Evolutionary conservation across 495 filamentous ascomycete genomes (phyloP).

Genomic region (Aspergillus coremiiformis): DNA sequence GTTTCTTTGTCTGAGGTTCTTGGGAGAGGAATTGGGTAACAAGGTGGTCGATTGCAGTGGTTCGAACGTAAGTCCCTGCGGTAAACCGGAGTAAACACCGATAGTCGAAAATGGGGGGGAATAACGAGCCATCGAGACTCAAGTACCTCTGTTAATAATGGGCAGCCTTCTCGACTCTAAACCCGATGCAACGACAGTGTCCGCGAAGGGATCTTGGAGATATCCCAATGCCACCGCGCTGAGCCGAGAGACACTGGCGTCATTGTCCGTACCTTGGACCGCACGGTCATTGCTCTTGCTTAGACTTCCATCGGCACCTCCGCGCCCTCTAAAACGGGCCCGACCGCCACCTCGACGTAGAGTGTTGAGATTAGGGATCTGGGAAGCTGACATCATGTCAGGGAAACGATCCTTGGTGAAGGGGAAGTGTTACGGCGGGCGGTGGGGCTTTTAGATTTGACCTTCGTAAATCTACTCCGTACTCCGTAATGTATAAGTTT

Average conservation of each 20-base stretch:
- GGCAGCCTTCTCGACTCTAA: constrained; percentile 55
- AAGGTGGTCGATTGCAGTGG: constrained; percentile 74
- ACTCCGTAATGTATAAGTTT: constrained; percentile 7
- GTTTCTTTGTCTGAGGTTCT: constrained; percentile 41
- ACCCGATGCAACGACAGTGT: constrained; percentile 49
- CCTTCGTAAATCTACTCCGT: background rate
- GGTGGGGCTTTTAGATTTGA: background rate
- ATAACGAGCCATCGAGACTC: too few relatives aligned
- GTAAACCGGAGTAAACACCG: background rate
- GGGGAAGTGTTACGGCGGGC: constrained; percentile 6
- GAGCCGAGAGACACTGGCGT: constrained; percentile 80
- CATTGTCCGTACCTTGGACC: constrained; percentile 84
- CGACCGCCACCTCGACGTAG: constrained; percentile 47
- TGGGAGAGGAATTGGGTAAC: constrained; percentile 60
- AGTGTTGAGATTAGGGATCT: constrained; percentile 70
- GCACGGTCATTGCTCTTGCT: constrained; percentile 45
- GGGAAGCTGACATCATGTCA: constrained; percentile 60
- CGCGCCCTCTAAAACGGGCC: constrained; percentile 39
- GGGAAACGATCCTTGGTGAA: constrained; percentile 10
- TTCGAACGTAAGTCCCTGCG: constrained; percentile 88
- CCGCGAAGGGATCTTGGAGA: constrained; percentile 72
- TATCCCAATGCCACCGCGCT: constrained; percentile 88
- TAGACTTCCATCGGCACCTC: constrained; percentile 15
- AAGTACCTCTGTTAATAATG: constrained; percentile 84
- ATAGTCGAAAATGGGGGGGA: background rate